Evolutionary conservation across 2,329 filamentous ascomycete genomes (phyloP).

Genomic region (Purpureocillium takamizusanense): DNA sequence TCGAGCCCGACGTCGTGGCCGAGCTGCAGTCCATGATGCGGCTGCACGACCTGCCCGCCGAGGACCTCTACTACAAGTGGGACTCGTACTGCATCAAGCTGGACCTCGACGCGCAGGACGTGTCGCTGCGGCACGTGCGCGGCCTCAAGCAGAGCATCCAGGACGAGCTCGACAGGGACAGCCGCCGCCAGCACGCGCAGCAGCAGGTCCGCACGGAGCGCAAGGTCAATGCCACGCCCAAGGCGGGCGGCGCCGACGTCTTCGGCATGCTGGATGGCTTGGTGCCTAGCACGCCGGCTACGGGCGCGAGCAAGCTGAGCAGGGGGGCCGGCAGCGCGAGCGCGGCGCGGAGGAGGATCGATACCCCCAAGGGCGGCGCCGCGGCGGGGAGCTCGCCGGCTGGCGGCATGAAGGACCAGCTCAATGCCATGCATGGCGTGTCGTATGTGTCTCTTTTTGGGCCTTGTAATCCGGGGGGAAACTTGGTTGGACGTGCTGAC

Average conservation of each 20-base stretch:
- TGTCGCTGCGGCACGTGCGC: constrained; percentile 59
- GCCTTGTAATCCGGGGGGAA: too few relatives aligned
- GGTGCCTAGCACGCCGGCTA: constrained; percentile 52
- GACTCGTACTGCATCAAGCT: constrained; percentile 96
- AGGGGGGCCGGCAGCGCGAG: constrained; percentile 19
- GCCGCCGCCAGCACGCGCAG: constrained; percentile 51
- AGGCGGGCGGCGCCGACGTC: constrained; percentile 56
- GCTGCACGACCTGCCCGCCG: constrained; percentile 67
- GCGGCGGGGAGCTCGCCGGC: constrained; percentile 22
- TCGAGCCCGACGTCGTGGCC: constrained; percentile 68
- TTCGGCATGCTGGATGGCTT: constrained; percentile 76
- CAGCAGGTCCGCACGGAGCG: constrained; percentile 47
- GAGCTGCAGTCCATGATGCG: constrained; percentile 83
- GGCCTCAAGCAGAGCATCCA: constrained; percentile 82
- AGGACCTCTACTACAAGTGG: constrained; percentile 98
- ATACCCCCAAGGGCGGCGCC: constrained; percentile 12
- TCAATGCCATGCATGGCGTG: constrained; percentile 19
- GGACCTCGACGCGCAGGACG: constrained; percentile 66
- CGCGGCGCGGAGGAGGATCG: constrained; percentile 21
- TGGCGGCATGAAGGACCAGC: constrained; percentile 21
- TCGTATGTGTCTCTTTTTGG: constrained; percentile 13
- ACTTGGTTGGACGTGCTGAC: too few relatives aligned
- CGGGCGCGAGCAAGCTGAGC: constrained; percentile 31
- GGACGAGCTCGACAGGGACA: constrained; percentile 66
- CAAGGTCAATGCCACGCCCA: constrained; percentile 52